Evolutionary conservation across 495 filamentous ascomycete species (phyloP).

Genomic region (Penicillium alfredii): DNA sequence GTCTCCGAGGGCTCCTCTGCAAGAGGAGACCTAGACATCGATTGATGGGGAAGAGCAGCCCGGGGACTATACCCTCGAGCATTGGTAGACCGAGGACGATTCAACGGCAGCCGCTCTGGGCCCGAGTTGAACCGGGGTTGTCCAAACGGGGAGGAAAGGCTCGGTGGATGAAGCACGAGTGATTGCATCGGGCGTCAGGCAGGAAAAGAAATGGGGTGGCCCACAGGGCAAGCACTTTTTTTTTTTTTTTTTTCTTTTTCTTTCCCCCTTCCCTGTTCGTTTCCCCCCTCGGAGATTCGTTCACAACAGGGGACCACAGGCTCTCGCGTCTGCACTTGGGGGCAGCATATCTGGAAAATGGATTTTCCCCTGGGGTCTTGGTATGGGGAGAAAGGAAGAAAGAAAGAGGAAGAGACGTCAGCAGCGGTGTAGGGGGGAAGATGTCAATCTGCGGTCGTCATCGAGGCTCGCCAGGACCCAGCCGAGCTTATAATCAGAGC

Average conservation of each 20-base stretch:
- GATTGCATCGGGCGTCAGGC: constrained; percentile 41
- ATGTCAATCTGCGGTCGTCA: constrained; percentile 27
- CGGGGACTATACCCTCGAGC: constrained; percentile 59
- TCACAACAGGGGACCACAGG: constrained; percentile 25
- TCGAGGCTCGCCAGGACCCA: constrained; percentile 21
- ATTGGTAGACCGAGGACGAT: constrained; percentile 63
- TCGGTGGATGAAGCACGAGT: constrained; percentile 42
- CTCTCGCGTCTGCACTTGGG: constrained; percentile 16
- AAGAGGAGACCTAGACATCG: constrained; percentile 78
- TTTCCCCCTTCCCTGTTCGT: constrained; percentile 13
- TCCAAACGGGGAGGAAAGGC: constrained; percentile 40
- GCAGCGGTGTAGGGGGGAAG: constrained; percentile 9
- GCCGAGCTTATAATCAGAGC: constrained; percentile 38
- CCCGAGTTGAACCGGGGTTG: constrained; percentile 42
- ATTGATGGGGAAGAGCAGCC: constrained; percentile 66
- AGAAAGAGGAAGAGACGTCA: constrained; percentile 2
- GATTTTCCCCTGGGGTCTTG: constrained; percentile 7
- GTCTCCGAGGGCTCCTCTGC: constrained; percentile 55
- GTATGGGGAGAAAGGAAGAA: not conserved
- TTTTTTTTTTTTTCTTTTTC: constrained; percentile 3
- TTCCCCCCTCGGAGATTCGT: constrained; percentile 12
- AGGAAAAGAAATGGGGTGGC: constrained; percentile 8
- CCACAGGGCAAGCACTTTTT: constrained; percentile 13
- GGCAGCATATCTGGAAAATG: constrained; percentile 33
- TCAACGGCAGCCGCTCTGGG: constrained; percentile 62